Evolutionary conservation across 208 protist genomes (phyloP), one percentile per base, ranked within the genome.

Genomic region (Wallacemonas collosoma): DNA sequence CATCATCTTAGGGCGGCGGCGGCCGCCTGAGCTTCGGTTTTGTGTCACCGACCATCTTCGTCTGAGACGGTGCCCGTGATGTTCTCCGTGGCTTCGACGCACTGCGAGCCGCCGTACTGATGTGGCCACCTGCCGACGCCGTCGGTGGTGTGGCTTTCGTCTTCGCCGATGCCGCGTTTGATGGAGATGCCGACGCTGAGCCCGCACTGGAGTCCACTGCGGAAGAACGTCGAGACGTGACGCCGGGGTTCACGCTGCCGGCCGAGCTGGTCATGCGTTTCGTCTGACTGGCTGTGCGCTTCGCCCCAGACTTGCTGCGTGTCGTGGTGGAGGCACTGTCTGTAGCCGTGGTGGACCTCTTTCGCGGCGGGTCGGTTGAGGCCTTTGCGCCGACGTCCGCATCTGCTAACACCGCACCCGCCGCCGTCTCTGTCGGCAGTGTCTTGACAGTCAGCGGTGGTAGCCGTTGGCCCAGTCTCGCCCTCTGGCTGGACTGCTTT

Each of bases 241-340:
- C 2, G 8, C n/a, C 17, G 0, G 60, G 40, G n/a, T 65, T 51
- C n/a, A 1, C 60, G 43, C n/a, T 48, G 60, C 60, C 60, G 15
- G 60, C 60, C 4, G 60, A 65, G 60, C 60, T 65, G 40, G 39
- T 41, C 60, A 17, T 45, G 60, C 60, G 60, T n/a, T 50, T 65
- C 41, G 60, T 50, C 17, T 65, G 60, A 41, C 60, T 65, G 5
- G 43, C 60, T 11, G 40, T 14, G 41, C 60, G 60, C 43, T 65
- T 65, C 60, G 60, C 26, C 15, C 60, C 60, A 6, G 60, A 65
- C 43, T 65, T 65, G 60, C 41, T 65, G 60, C 60, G 60, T 7
- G 43, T 17, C 36, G 38, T 1, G 5, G 45, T 12, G 36, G 43
- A n/a, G 3, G 56, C 38, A 26, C 26, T 26, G 35, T 9, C 56